phyloP scores from a whole-genome alignment of 768 basidiomycete species.

The Russula griseocarnosa region DNA sequence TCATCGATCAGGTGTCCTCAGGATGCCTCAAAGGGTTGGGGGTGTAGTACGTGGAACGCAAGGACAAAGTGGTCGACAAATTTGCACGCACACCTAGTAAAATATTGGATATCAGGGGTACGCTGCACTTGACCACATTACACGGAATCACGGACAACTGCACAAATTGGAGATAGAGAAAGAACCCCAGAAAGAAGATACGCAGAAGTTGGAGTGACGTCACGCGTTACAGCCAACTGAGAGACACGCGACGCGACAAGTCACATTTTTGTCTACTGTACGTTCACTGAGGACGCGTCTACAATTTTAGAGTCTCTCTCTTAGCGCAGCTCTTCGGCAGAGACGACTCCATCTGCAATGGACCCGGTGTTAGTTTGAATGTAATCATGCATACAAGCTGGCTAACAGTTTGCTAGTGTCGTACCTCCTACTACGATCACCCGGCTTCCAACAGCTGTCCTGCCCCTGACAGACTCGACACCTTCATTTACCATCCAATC shows the following conservation, averaged over 20 bases:
- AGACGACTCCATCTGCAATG: conserved; percentile 4
- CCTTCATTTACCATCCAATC: conserved; percentile 43
- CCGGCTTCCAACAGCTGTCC: conserved; percentile 18
- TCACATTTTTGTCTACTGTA: too few species aligned
- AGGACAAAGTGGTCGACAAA: too few species aligned
- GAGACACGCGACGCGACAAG: not conserved
- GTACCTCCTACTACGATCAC: conserved; percentile 8
- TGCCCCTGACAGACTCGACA: conserved; percentile 18
- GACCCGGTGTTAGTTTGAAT: conserved; percentile 13
- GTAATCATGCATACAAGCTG: not conserved
- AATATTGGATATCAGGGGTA: too few species aligned
- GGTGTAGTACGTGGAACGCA: not conserved
- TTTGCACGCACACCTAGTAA: too few species aligned
- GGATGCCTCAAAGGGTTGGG: too few species aligned
- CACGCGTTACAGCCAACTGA: not conserved
- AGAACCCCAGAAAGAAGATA: too few species aligned
- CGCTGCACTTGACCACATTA: too few species aligned
- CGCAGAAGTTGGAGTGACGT: too few species aligned
- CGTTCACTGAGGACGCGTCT: not conserved
- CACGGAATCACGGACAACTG: too few species aligned
- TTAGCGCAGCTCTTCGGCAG: not conserved
- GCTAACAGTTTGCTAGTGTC: conserved; percentile 16
- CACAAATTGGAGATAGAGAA: too few species aligned
- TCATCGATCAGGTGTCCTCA: too few species aligned
- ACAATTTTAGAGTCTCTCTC: not conserved